These are phyloP conservation scores for Penicillium verhagenii DNA, from an alignment of 495 filamentous ascomycete species.

Conservation along the genomic window DNA sequence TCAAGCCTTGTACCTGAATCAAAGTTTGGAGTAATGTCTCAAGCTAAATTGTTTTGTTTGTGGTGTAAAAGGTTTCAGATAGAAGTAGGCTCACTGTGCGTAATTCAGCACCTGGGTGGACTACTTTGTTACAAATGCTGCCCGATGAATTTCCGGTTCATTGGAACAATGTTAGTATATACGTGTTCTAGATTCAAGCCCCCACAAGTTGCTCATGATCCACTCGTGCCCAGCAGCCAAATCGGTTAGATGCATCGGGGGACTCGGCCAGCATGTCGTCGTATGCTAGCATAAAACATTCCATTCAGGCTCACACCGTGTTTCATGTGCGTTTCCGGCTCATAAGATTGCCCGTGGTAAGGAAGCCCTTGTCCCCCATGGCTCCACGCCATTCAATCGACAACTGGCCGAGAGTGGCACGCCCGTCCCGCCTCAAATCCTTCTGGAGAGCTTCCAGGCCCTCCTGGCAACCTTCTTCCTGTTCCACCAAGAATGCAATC, in stretches of 20 bases:
- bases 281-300: constrained; percentile 6
- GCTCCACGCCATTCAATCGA: constrained; percentile 83
- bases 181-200: not conserved
- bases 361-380: constrained; percentile 85
- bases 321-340: constrained; percentile 51
- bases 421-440: constrained; percentile 57
- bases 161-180: not conserved
- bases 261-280: constrained; percentile 15
- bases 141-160: not conserved
- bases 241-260: constrained; percentile 17
- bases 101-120: too few species aligned
- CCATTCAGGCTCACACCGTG: constrained; percentile 15
- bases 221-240: constrained; percentile 15
- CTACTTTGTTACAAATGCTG: not conserved
- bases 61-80: too few species aligned
- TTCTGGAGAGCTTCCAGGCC: constrained; percentile 47
- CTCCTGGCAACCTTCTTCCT: constrained; percentile 52
- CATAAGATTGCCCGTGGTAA: constrained; percentile 83
- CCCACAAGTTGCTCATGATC: not conserved
- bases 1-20: not conserved
- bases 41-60: too few species aligned
- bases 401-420: constrained; percentile 73
- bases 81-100: too few species aligned
- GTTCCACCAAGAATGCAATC: constrained; percentile 83
- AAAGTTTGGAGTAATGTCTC: not conserved